These are phyloP conservation scores for Spiromastix sp. DNA, from an alignment of 2,329 filamentous ascomycete species.

Conservation along the genomic window DNA sequence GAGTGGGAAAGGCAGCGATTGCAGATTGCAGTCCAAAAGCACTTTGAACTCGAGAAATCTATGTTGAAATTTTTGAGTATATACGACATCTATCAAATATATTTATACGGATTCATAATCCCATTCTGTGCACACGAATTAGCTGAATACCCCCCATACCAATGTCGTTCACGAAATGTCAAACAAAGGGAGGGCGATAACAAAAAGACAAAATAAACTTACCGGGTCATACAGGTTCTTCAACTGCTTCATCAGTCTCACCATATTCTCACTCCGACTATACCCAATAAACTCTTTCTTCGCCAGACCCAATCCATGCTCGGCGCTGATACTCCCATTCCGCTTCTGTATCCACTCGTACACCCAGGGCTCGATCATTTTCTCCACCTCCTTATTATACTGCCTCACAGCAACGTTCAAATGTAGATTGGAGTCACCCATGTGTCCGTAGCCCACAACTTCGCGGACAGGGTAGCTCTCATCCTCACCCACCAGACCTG, in stretches of 20 bases:
- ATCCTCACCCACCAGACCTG: conserved; percentile 67
- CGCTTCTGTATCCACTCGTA: conserved; percentile 92
- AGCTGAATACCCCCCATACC: no score
- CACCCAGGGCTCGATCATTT: conserved; percentile 82
- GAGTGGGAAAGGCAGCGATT: no score
- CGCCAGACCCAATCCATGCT: conserved; percentile 85
- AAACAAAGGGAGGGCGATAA: background rate
- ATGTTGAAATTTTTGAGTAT: no score
- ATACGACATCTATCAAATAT: no score
- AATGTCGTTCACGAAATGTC: no score
- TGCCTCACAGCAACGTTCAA: conserved; percentile 75
- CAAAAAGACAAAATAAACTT: conserved; percentile 31
- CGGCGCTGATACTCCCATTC: conserved; percentile 88
- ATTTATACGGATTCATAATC: conserved; percentile 99
- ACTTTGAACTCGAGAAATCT: no score
- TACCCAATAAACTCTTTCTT: conserved; percentile 96
- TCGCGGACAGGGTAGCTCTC: conserved; percentile 69
- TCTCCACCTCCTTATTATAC: conserved; percentile 81
- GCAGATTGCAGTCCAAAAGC: no score
- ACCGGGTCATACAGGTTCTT: conserved; percentile 93
- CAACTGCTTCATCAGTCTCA: conserved; percentile 87
- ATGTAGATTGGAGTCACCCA: conserved; percentile 95
- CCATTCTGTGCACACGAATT: no score
- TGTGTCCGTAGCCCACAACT: conserved; percentile 95
- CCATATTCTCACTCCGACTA: conserved; percentile 76